These are phyloP conservation scores for Musa balbisiana DNA, from an alignment of 202 grass and related monocot genomes.

Conservation along the genomic window DNA sequence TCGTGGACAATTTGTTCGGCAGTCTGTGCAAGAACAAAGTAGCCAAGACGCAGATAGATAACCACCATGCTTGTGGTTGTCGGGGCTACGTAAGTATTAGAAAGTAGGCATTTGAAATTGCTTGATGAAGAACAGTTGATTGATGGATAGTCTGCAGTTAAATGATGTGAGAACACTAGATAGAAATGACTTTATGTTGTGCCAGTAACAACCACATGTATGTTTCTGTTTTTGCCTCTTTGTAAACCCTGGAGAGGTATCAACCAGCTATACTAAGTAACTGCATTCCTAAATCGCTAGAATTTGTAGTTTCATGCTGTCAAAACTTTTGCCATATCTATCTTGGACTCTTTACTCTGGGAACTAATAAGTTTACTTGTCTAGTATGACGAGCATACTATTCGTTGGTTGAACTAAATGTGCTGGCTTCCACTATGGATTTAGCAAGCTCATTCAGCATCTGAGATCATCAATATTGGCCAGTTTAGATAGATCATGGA, in stretches of 20 bases:
- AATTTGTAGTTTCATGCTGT: not conserved
- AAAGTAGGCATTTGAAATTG: not conserved
- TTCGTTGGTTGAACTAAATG: too few relatives aligned
- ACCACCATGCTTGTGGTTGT: not conserved
- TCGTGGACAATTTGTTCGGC: slow-evolving; percentile 71
- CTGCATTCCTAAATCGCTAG: not conserved
- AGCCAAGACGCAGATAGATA: slow-evolving; percentile 1
- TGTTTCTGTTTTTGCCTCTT: not conserved
- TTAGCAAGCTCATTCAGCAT: too few relatives aligned
- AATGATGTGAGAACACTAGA: not conserved
- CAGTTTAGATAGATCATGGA: too few relatives aligned
- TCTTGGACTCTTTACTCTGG: too few relatives aligned
- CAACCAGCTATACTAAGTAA: not conserved
- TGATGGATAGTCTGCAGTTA: not conserved
- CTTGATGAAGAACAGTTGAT: not conserved
- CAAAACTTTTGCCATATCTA: not conserved
- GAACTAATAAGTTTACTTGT: too few relatives aligned
- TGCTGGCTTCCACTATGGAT: too few relatives aligned
- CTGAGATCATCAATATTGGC: too few relatives aligned
- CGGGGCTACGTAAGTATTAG: not conserved
- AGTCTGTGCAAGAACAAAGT: slow-evolving; percentile 29
- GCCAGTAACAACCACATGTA: not conserved
- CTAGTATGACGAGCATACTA: too few relatives aligned
- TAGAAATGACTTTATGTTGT: not conserved
- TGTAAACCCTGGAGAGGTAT: not conserved